Conservation (phyloP, 176 grass and related monocot genomes). For the Tillandsia fasciculata region DNA sequence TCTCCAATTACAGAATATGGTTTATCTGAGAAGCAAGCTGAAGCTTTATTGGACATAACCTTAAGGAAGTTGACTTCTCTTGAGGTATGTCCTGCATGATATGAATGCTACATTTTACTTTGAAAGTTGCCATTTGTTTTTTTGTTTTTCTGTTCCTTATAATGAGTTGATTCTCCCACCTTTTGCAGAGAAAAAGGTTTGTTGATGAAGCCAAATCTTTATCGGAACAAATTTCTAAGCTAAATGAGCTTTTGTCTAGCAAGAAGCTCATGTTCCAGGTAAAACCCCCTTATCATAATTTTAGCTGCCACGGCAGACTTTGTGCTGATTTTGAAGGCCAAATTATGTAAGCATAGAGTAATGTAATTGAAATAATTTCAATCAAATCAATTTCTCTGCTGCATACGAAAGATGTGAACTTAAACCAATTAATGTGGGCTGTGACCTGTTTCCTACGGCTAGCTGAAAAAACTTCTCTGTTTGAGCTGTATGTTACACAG, state of each 20-base stretch:
- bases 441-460: too few species aligned
- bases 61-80: conserved; percentile 83
- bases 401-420: too few species aligned
- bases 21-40: conserved; percentile 86
- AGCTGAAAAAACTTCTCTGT: background rate
- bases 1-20: conserved; percentile 38
- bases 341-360: too few species aligned
- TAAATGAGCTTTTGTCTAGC: conserved; percentile 89
- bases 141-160: conserved; percentile 7
- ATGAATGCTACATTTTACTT: conserved; percentile 3
- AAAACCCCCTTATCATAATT: background rate
- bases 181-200: conserved; percentile 86
- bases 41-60: conserved; percentile 86
- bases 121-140: background rate
- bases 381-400: too few species aligned
- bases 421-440: too few species aligned
- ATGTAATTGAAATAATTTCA: too few species aligned
- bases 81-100: conserved; percentile 41
- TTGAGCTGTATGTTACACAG: background rate
- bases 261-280: conserved; percentile 91
- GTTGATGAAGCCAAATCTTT: conserved; percentile 73
- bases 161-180: background rate
- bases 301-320: background rate
- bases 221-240: conserved; percentile 56
- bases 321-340: too few species aligned